Base-by-base conservation (phyloP, 139 green algal genomes). In the Micromonas commoda region DNA sequence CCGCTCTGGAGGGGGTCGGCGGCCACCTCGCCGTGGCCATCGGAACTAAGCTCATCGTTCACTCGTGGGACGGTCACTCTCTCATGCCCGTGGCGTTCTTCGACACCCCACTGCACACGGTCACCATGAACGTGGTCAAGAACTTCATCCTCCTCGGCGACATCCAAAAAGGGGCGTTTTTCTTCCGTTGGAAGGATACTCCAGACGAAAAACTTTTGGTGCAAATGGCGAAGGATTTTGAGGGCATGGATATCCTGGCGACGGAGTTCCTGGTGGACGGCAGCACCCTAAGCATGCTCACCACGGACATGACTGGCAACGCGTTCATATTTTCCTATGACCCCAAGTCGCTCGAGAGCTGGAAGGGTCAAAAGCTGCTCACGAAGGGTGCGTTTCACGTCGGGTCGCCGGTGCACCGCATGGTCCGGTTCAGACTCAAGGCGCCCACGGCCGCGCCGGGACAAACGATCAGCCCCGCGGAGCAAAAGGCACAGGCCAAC, bases 121-220 rank as follows among this genome's bases (percentile, higher is more conserved):
- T 84, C 21, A 82, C 65, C 29, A 60, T 94, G 57, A 77, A 79
- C 67, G 71, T 90, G 9, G 85, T 97, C 32, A 97, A 97, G 82
- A 91, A 92, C 76, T 97, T 90, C 77, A 70, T 96, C 38, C 81
- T 97, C 70, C 72, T 93, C 37, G 88, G 90, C 0, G 90, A 97
- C 67, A 80, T 86, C 19, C 76, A 82, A 20, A 86, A 92, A 53
- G 88, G 90, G 72, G 65, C 90, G 28, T 79, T 83, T 66, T 97
- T 97, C 72, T 66, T 97, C 54, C 57, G 85, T 0, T 96, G 89
- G 87, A 88, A 64, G 73, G 87, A 90, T 23, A 82, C 77, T 79
- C 64, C n/a, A 72, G 45, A 77, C 86, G 83, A 80, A 91, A 64
- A 75, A 13, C 29, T 28, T 4, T 39, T 75, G 20, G 69, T 38